Percentiles rank a stretch among this genome's conserved stretches.
Evolutionary conservation across 805 yeast genomes (phyloP).

Genomic region (Yamadazyma endophytica): DNA sequence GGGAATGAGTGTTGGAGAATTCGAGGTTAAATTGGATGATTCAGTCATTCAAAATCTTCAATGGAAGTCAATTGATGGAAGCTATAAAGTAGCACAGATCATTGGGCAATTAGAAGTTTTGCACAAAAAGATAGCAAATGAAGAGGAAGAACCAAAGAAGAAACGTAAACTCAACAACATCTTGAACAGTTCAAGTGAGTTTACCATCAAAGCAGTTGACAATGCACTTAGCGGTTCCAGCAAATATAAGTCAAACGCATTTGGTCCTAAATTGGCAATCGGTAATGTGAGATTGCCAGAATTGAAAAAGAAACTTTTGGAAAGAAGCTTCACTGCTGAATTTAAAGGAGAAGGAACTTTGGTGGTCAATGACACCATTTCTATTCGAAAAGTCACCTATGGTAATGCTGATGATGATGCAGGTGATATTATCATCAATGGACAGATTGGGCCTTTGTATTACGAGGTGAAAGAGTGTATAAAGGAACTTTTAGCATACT

Average conservation of each 20-base stretch:
- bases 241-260: constrained; percentile 3
- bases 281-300: constrained; percentile 89
- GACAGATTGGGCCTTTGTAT: constrained; percentile 68
- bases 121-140: constrained; percentile 12
- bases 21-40: constrained; percentile 68
- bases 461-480: constrained; percentile 73
- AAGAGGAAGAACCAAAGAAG: constrained; percentile 11
- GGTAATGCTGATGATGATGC: constrained; percentile 47
- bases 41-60: constrained; percentile 53
- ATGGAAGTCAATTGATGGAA: constrained; percentile 86
- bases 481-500: constrained; percentile 69
- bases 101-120: constrained; percentile 55
- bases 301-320: constrained; percentile 57
- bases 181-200: constrained; percentile 26
- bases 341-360: constrained; percentile 91
- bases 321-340: constrained; percentile 68
- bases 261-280: constrained; percentile 54
- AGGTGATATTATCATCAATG: constrained; percentile 84
- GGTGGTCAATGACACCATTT: constrained; percentile 74
- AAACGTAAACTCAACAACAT: constrained; percentile 18
- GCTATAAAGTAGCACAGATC: constrained; percentile 78
- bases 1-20: constrained; percentile 28
- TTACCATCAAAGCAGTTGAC: constrained; percentile 24
- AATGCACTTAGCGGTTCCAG: constrained; percentile 3
- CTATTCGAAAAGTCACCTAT: constrained; percentile 61